Percentiles rank a stretch among this genome's conserved stretches.
Evolutionary conservation across 1,284 basidiomycete genomes (phyloP).

Genomic region (Cutaneotrichosporon spelunceum): DNA sequence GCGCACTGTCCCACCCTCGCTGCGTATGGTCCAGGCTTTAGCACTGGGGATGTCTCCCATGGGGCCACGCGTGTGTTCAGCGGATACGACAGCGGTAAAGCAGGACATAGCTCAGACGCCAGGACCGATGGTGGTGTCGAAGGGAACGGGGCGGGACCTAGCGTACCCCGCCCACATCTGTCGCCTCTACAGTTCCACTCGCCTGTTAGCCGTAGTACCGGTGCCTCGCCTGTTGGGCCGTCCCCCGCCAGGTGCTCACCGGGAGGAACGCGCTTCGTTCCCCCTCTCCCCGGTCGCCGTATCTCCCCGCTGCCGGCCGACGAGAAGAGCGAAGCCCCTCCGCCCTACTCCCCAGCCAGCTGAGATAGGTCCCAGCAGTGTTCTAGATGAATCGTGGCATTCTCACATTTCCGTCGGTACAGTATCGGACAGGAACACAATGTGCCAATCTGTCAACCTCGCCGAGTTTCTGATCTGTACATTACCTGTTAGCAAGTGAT

Average conservation of each 20-base stretch:
- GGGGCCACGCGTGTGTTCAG: background rate
- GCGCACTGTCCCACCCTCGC: constrained; percentile 7
- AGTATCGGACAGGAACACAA: too few species aligned
- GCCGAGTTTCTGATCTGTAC: too few species aligned
- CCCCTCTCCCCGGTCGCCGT: background rate
- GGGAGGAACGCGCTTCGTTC: background rate
- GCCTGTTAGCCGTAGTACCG: background rate
- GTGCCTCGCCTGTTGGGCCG: background rate
- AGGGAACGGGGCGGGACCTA: background rate
- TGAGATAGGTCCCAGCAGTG: background rate
- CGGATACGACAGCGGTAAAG: background rate
- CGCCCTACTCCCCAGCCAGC: background rate
- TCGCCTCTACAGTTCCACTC: background rate
- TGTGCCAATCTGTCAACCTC: too few species aligned
- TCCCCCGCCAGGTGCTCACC: background rate
- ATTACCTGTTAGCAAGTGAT: too few species aligned
- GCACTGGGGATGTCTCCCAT: background rate
- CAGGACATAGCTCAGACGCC: background rate
- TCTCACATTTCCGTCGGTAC: too few species aligned
- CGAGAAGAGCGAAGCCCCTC: background rate
- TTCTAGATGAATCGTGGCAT: too few species aligned
- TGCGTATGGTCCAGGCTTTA: background rate
- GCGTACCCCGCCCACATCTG: background rate
- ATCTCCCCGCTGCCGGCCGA: background rate
- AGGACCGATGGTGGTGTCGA: background rate